Conservation (phyloP, 805 yeast genomes). For the Yamadazyma paraphyllophila region DNA sequence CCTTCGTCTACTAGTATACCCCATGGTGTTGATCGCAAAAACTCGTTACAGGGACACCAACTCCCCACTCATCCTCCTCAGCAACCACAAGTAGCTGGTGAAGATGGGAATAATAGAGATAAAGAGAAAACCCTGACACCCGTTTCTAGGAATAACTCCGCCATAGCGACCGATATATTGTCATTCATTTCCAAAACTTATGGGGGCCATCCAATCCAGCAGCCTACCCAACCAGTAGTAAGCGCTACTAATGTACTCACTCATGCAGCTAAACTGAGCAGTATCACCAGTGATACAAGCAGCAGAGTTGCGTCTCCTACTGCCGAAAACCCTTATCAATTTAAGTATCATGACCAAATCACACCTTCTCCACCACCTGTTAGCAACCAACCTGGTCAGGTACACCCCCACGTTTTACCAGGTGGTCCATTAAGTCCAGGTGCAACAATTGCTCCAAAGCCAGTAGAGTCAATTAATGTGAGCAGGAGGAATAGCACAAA, state of each 20-base stretch:
- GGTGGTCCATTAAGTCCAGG: constrained; percentile 5
- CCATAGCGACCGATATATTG: constrained; percentile 11
- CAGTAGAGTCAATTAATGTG: constrained; percentile 18
- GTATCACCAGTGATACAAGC: constrained; percentile 6
- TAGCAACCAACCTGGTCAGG: constrained; percentile 6
- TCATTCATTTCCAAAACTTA: constrained; percentile 12
- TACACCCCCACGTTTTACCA: background rate
- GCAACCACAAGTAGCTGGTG: background rate
- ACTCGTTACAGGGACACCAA: constrained; percentile 6
- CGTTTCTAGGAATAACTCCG: constrained; percentile 11
- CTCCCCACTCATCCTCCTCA: constrained; percentile 6
- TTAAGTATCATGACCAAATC: constrained; percentile 1
- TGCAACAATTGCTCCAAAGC: background rate
- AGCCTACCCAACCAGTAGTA: constrained; percentile 8
- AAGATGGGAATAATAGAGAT: background rate
- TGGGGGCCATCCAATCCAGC: constrained; percentile 5
- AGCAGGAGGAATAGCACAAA: constrained; percentile 17
- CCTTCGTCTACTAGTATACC: constrained; percentile 35
- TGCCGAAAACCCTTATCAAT: constrained; percentile 4
- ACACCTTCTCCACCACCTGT: constrained; percentile 22
- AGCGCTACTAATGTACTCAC: constrained; percentile 3
- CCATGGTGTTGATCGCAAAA: constrained; percentile 4
- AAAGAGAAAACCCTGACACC: constrained; percentile 5
- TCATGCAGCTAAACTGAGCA: background rate
- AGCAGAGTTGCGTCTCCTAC: constrained; percentile 13